Percentiles rank a stretch among this genome's conserved stretches.
phyloP scores from a whole-genome alignment of 2,329 filamentous ascomycete genomes.

The Hypoxylon sp. region DNA sequence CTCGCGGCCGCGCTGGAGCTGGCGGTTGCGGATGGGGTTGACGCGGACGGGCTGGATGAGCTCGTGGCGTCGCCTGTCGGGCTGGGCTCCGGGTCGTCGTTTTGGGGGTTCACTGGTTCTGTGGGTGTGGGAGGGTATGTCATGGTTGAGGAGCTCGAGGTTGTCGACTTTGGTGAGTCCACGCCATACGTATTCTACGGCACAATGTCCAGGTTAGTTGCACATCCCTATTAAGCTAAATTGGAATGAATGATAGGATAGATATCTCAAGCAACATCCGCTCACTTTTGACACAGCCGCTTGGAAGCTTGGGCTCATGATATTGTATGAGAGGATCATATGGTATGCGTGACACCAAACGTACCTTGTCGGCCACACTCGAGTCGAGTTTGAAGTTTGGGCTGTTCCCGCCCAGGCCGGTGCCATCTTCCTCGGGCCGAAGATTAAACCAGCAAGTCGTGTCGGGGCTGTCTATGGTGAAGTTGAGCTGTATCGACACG shows the following conservation, averaged over 20 bases:
- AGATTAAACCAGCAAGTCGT: constrained; percentile 15
- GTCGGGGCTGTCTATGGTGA: background rate
- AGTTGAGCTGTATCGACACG: constrained; percentile 9
- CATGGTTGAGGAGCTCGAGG: constrained; percentile 22
- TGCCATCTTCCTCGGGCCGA: background rate
- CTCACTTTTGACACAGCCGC: constrained; percentile 9
- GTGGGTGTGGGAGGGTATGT: background rate
- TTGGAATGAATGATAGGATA: constrained; percentile 12
- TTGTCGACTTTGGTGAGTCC: constrained; percentile 3
- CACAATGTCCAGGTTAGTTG: background rate
- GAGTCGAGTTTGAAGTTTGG: constrained; percentile 10
- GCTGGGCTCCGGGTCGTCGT: constrained; percentile 16
- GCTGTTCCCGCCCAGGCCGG: constrained; percentile 1
- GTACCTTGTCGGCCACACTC: constrained; percentile 5
- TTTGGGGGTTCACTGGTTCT: background rate
- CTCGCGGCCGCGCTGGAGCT: constrained; percentile 5
- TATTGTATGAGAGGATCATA: too few relatives aligned
- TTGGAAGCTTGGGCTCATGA: background rate
- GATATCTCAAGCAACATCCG: background rate
- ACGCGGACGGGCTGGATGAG: constrained; percentile 1
- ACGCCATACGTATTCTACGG: constrained; percentile 23
- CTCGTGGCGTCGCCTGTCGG: background rate
- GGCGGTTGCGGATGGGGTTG: background rate
- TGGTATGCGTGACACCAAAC: too few relatives aligned
- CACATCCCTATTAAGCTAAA: background rate